Evolutionary conservation across 257 asterid genomes (phyloP).

Genomic region (Scutellaria galericulata): DNA sequence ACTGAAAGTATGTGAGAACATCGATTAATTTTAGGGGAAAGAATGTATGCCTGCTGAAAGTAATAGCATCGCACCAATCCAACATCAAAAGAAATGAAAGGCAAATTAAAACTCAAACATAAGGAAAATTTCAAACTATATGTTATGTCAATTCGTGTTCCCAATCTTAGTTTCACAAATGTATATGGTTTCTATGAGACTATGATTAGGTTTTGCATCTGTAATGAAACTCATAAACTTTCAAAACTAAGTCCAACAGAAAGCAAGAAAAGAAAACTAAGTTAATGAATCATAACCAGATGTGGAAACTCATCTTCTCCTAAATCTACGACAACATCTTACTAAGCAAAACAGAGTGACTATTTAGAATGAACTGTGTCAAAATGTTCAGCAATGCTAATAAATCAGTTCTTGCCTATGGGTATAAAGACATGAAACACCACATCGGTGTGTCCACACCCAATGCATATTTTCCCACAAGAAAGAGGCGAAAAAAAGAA

Average conservation of each 20-base stretch:
- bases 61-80: slow-evolving; percentile 21
- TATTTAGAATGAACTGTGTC: neutral
- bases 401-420: no score
- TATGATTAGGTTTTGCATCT: slow-evolving; percentile 7
- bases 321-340: neutral
- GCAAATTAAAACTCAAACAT: neutral
- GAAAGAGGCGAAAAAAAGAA: neutral
- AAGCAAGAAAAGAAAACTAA: neutral
- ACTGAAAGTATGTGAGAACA: slow-evolving; percentile 1
- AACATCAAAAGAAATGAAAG: neutral
- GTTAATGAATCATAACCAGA: neutral
- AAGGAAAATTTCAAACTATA: neutral
- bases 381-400: neutral
- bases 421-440: no score
- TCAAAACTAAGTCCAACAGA: neutral
- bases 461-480: neutral
- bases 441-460: no score
- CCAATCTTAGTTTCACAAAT: neutral
- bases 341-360: neutral
- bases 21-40: neutral
- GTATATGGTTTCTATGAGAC: neutral
- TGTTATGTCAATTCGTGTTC: neutral
- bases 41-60: slow-evolving; percentile 7
- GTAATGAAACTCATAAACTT: neutral
- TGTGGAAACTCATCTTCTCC: neutral